These are phyloP conservation scores for Sarocladium oryzae DNA, from an alignment of 2,329 filamentous ascomycete genomes.

Conservation along the genomic window DNA sequence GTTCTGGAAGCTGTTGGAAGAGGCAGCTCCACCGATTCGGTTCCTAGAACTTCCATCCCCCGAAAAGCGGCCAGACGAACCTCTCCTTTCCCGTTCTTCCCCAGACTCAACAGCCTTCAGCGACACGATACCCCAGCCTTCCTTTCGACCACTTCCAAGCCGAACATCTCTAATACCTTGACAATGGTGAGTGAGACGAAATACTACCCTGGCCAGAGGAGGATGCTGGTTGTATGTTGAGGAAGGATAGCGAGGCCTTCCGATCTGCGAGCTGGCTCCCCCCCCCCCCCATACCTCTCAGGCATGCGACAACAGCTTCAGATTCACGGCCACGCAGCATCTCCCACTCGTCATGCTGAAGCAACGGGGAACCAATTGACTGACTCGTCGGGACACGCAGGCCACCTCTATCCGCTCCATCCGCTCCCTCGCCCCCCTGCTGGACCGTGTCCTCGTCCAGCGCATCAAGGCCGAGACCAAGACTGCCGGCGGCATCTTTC, in stretches of 20 bases:
- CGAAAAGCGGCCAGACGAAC: conserved; percentile 6
- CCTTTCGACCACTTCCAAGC: not conserved
- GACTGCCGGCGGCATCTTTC: conserved; percentile 94
- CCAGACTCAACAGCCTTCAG: conserved; percentile 13
- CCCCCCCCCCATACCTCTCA: too few relatives aligned
- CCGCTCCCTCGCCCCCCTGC: conserved; percentile 87
- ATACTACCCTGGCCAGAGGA: too few relatives aligned
- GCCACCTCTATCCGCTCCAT: conserved; percentile 83
- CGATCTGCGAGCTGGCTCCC: too few relatives aligned
- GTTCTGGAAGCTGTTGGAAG: conserved; percentile 17
- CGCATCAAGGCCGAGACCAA: conserved; percentile 95
- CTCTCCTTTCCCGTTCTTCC: conserved; percentile 5
- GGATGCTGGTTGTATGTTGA: too few relatives aligned
- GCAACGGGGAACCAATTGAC: too few relatives aligned
- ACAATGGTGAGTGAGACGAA: conserved; percentile 16
- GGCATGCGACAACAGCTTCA: too few relatives aligned
- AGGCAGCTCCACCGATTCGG: conserved; percentile 8
- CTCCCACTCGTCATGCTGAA: too few relatives aligned
- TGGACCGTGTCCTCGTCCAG: conserved; percentile 98
- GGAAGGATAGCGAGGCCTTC: too few relatives aligned
- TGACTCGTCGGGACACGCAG: conserved; percentile 26
- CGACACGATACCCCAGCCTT: not conserved
- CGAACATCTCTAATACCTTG: not conserved
- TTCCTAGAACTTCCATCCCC: conserved; percentile 11
- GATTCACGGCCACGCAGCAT: too few relatives aligned